These are phyloP conservation scores for Fusarium nanum DNA, from an alignment of 2,329 filamentous ascomycete genomes.

Conservation along the genomic window DNA sequence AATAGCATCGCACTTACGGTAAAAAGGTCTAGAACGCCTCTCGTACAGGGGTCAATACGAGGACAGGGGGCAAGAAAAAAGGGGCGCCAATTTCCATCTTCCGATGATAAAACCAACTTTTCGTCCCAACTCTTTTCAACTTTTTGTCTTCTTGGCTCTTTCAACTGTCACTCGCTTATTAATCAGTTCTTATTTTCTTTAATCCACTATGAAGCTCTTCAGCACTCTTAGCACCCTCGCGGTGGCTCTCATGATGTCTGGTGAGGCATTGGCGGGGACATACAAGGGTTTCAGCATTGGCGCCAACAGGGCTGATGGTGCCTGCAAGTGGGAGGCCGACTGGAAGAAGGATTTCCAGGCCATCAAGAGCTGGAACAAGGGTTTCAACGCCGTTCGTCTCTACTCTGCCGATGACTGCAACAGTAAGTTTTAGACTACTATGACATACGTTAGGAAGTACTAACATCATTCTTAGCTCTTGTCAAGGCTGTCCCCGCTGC, in stretches of 20 bases:
- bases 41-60: constrained; percentile 19
- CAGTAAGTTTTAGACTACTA: constrained; percentile 16
- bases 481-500: constrained; percentile 43
- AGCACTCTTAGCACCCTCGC: constrained; percentile 30
- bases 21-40: constrained; percentile 20
- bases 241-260: constrained; percentile 34
- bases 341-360: constrained; percentile 45
- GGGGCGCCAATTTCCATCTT: constrained; percentile 23
- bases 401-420: constrained; percentile 41
- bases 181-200: constrained; percentile 1
- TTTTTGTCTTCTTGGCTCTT: constrained; percentile 2
- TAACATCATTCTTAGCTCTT: constrained; percentile 16
- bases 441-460: background rate
- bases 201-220: constrained; percentile 38
- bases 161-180: constrained; percentile 16
- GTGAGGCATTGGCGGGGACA: constrained; percentile 36
- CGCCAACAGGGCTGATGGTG: constrained; percentile 40
- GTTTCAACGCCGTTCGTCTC: constrained; percentile 42
- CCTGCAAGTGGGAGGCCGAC: constrained; percentile 40
- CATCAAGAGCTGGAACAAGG: constrained; percentile 44
- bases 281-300: constrained; percentile 45
- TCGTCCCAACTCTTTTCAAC: background rate
- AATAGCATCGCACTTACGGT: constrained; percentile 19
- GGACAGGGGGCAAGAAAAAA: constrained; percentile 10
- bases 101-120: constrained; percentile 8